Evolutionary conservation across 2,329 filamentous ascomycete genomes (phyloP), one percentile per base, ranked within the genome.

Genomic region (Aspergillus amoenus): DNA sequence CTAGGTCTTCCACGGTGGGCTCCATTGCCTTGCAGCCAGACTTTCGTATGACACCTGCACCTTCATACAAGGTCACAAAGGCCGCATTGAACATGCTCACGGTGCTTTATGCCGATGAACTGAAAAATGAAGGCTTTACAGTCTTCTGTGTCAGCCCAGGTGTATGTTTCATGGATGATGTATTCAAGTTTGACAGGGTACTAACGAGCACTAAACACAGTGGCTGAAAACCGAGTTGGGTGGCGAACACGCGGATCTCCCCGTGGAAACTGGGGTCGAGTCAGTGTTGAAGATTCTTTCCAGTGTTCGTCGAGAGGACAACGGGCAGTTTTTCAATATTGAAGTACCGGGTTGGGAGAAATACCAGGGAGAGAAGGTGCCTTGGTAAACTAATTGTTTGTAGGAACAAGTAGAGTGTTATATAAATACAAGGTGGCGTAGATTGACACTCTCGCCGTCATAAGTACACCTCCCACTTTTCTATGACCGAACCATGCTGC

Each of bases 301-400:
- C 15, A 66, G 52, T 22, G 63, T 72, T 8, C 75, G 69, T 0
- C 70, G 74, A 3, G 69, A 73, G 52, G 71, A 74, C 30, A 78
- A 73, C 60, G 80, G 80, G 12, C 83, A 78, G 60, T 87, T 84
- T 43, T 24, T 73, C 13, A 76, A 77, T 44, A 73, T 79, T 21
- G 64, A 68, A 55, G 70, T 77, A 5, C 63, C 70, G 0, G 76
- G 75, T 1, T 76, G 71, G 69, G 70, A 76, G 57, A 56, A 66
- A 49, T 78, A 78, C 59, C 64, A 73, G 63, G 75, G 75, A n/a
- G 58, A 64, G 41, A 68, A 70, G 42, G 32, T 68, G 3, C 66
- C 68, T 5, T 75, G 71, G 73, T 75, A n/a, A n/a, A n/a, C n/a
- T n/a, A n/a, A n/a, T n/a, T n/a, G n/a, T n/a, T n/a, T n/a, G n/a